Conservation (phyloP, 352 stramenopile genomes). For the Phytopythium oedochilum region DNA sequence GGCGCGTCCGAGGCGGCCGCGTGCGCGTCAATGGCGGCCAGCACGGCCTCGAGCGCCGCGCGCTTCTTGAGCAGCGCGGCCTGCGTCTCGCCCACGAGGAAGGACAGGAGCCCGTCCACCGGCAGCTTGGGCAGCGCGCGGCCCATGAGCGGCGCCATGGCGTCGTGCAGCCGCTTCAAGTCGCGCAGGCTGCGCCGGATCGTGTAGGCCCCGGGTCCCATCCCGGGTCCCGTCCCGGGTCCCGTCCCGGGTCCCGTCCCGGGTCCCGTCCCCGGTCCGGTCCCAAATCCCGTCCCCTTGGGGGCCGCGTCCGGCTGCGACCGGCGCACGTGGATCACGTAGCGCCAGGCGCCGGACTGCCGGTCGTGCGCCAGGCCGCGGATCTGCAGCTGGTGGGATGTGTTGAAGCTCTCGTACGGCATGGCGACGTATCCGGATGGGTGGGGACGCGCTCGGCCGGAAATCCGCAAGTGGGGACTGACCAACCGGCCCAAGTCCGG, state of each 20-base stretch:
- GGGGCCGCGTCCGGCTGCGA: constrained; percentile 27
- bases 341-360: constrained; percentile 52
- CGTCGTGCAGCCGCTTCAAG: constrained; percentile 61
- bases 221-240: too few relatives aligned
- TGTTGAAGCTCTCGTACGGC: constrained; percentile 76
- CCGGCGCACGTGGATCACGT: constrained; percentile 53
- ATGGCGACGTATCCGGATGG: constrained; percentile 16
- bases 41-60: constrained; percentile 48
- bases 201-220: constrained; percentile 45
- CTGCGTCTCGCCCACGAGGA: constrained; percentile 67
- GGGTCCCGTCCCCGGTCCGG: too few relatives aligned
- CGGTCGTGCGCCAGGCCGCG: constrained; percentile 60
- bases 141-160: constrained; percentile 40
- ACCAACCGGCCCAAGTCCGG: too few relatives aligned
- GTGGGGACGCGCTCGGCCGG: constrained; percentile 1
- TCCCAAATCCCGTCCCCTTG: too few relatives aligned
- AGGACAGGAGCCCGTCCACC: constrained; percentile 51
- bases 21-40: constrained; percentile 61
- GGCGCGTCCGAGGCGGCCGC: constrained; percentile 39
- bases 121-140: constrained; percentile 43
- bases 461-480: too few relatives aligned
- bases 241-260: too few relatives aligned
- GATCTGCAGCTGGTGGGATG: constrained; percentile 54
- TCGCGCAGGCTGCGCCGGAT: constrained; percentile 66
- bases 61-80: constrained; percentile 62